A percentile compares a stretch with the other conserved stretches of the same genome.
Conservation (phyloP, 1,284 basidiomycete genomes). For the Pseudozyma tsukubaensis region DNA sequence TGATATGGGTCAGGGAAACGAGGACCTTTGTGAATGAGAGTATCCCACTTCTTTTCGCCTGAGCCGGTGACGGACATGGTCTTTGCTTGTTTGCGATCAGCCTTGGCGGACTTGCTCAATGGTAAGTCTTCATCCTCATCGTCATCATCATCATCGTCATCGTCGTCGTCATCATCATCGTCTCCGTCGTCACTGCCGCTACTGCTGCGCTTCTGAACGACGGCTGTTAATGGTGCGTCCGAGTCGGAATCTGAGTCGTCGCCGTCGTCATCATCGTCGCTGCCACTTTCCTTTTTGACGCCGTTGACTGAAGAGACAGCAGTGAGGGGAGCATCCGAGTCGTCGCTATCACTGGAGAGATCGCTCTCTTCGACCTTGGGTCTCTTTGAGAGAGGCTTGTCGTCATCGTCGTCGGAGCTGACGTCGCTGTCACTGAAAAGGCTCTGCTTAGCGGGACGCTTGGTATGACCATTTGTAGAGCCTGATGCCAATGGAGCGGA, state of each 20-base stretch:
- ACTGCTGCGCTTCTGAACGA: conserved; percentile 41
- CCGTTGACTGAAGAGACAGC: conserved; percentile 35
- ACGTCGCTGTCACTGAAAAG: conserved; percentile 34
- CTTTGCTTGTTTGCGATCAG: conserved; percentile 40
- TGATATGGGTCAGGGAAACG: conserved; percentile 95
- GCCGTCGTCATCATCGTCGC: conserved; percentile 20
- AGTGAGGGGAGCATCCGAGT: conserved; percentile 50
- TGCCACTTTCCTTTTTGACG: conserved; percentile 36
- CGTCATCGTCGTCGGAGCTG: conserved; percentile 49
- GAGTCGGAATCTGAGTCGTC: conserved; percentile 48
- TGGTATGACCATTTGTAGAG: conserved; percentile 36
- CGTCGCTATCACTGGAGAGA: conserved; percentile 37
- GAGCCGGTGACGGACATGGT: conserved; percentile 53
- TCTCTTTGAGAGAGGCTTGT: conserved; percentile 46
- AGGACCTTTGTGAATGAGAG: conserved; percentile 91
- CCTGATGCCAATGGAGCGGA: conserved; percentile 15
- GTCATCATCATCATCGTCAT: conserved; percentile 51
- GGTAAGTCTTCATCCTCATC: conserved; percentile 72
- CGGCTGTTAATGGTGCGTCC: conserved; percentile 51
- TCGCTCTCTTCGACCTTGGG: conserved; percentile 29
- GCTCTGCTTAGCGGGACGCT: conserved; percentile 29
- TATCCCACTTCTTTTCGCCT: conserved; percentile 79
- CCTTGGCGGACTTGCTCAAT: conserved; percentile 39
- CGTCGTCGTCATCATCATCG: conserved; percentile 47
- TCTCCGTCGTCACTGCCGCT: conserved; percentile 37